Evolutionary conservation across 805 yeast species (phyloP).

Genomic region (Middelhovenomyces tepae): DNA sequence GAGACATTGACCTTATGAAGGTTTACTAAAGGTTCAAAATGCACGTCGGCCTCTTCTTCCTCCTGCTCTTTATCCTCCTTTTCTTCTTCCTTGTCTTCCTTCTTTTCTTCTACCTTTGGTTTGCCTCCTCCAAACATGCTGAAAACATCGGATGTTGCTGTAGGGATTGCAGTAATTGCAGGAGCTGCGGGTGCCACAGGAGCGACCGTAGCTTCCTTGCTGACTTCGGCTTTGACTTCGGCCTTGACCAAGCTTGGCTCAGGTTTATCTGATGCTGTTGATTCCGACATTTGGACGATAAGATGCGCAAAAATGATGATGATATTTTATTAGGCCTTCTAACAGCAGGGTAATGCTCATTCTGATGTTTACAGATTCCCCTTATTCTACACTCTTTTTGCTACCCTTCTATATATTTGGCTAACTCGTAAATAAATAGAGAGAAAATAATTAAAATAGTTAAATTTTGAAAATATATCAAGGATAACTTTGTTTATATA

Average conservation of each 20-base stretch:
- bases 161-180: neutral
- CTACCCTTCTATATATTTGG: too few relatives aligned
- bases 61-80: conserved; percentile 27
- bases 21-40: conserved; percentile 93
- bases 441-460: too few relatives aligned
- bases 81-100: conserved; percentile 28
- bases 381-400: too few relatives aligned
- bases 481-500: too few relatives aligned
- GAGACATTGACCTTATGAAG: conserved; percentile 94
- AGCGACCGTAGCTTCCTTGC: conserved; percentile 11
- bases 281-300: too few relatives aligned
- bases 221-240: conserved; percentile 8
- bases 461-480: too few relatives aligned
- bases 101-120: conserved; percentile 45
- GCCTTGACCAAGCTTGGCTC: conserved; percentile 12
- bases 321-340: too few relatives aligned
- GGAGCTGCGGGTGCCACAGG: conserved; percentile 9
- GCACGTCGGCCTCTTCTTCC: conserved; percentile 67
- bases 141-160: conserved; percentile 53
- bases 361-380: too few relatives aligned
- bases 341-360: too few relatives aligned
- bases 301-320: too few relatives aligned
- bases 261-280: too few relatives aligned
- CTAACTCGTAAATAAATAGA: too few relatives aligned
- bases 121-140: conserved; percentile 93